Evolutionary conservation across 768 basidiomycete species (phyloP).

Genomic region (Xanthoconium stramineum): DNA sequence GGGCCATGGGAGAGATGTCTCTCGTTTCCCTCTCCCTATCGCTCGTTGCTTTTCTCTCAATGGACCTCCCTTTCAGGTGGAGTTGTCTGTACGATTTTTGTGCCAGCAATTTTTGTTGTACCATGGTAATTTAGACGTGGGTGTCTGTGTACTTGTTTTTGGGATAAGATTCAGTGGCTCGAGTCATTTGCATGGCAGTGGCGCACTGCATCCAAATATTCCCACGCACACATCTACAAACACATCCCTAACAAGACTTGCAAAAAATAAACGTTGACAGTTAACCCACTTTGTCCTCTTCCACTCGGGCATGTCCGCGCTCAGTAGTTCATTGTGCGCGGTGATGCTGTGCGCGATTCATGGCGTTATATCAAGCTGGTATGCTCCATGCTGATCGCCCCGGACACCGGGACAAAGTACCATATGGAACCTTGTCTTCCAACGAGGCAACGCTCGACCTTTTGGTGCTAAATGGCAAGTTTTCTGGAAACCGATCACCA

Average conservation of each 20-base stretch:
- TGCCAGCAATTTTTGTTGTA: constrained; percentile 11
- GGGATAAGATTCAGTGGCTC: not conserved
- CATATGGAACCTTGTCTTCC: constrained; percentile 6
- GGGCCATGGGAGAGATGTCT: constrained; percentile 7
- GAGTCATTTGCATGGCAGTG: not conserved
- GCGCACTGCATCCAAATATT: not conserved
- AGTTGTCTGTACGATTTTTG: constrained; percentile 7
- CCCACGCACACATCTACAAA: constrained; percentile 9
- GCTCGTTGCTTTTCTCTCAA: constrained; percentile 5
- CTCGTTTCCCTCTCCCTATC: constrained; percentile 9
- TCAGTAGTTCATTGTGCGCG: not conserved
- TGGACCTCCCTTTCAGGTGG: constrained; percentile 13
- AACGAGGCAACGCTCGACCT: not conserved
- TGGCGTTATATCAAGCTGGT: not conserved
- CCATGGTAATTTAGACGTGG: constrained; percentile 4
- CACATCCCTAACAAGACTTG: not conserved
- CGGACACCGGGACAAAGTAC: not conserved
- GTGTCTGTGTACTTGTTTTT: not conserved
- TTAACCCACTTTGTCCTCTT: too few species aligned
- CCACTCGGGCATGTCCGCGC: not conserved
- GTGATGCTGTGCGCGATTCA: not conserved
- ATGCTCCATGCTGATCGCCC: constrained; percentile 5
- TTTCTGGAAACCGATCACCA: constrained; percentile 4
- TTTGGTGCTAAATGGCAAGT: not conserved
- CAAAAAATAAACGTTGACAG: too few species aligned